These are phyloP conservation scores for Coccomyxa sp. DNA, from an alignment of 139 green algal genomes.

Conservation along the genomic window DNA sequence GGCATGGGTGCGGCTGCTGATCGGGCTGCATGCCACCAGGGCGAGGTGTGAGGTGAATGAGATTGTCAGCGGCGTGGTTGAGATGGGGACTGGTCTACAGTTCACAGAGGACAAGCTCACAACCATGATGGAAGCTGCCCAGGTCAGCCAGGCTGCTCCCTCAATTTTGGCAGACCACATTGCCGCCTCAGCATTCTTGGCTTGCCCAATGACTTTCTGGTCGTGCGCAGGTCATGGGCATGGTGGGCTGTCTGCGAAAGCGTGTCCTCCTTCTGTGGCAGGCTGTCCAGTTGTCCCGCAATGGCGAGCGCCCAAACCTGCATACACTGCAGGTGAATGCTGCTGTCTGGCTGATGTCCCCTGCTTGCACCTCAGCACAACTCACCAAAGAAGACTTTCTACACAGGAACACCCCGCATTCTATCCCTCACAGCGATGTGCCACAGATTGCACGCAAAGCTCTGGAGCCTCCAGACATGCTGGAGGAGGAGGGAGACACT, in stretches of 20 bases:
- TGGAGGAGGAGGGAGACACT: conserved; percentile 8
- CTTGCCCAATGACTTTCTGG: neutral
- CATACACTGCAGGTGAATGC: conserved; percentile 33
- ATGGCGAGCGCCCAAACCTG: conserved; percentile 20
- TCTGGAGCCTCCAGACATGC: conserved; percentile 44
- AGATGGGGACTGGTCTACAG: conserved; percentile 24
- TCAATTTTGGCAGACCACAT: neutral
- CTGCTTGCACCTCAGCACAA: neutral
- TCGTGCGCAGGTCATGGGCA: conserved; percentile 44
- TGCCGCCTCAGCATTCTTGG: neutral
- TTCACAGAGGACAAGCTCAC: conserved; percentile 52
- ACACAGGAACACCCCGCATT: too few relatives aligned
- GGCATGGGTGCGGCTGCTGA: conserved; percentile 56
- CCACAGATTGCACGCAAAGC: conserved; percentile 27
- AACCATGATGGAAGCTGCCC: conserved; percentile 51
- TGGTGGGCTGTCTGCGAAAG: conserved; percentile 55
- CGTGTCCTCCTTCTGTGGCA: conserved; percentile 73
- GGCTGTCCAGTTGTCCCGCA: conserved; percentile 49
- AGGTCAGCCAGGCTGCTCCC: conserved; percentile 17
- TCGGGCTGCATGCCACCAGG: conserved; percentile 35
- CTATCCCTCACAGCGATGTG: neutral
- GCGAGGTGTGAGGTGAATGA: conserved; percentile 34
- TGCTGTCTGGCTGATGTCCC: neutral
- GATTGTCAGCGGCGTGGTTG: conserved; percentile 30
- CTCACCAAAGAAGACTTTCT: neutral